Evolutionary conservation across 2,329 filamentous ascomycete genomes (phyloP).

Genomic region (Cytospora piceae): DNA sequence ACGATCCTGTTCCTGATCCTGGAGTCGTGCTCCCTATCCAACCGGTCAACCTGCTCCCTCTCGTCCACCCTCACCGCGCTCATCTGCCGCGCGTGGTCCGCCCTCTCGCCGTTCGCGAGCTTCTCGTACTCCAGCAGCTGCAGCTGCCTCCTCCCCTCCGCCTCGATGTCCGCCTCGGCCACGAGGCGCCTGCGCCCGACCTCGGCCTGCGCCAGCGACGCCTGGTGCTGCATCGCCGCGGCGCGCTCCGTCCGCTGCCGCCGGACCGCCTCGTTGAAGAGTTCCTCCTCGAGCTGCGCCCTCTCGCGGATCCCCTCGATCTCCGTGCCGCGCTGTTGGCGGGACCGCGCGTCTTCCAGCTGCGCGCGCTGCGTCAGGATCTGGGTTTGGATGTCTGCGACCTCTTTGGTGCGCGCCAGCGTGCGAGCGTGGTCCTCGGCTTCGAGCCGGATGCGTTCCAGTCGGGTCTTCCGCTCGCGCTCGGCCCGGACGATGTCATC

Average conservation of each 20-base stretch:
- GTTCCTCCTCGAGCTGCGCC: constrained; percentile 51
- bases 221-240: constrained; percentile 50
- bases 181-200: constrained; percentile 49
- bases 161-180: constrained; percentile 51
- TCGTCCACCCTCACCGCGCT: constrained; percentile 54
- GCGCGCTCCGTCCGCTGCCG: constrained; percentile 43
- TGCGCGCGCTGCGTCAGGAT: constrained; percentile 54
- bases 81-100: constrained; percentile 54
- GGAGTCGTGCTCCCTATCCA: constrained; percentile 52
- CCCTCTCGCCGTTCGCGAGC: constrained; percentile 48
- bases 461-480: constrained; percentile 50
- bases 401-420: constrained; percentile 54
- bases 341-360: constrained; percentile 55
- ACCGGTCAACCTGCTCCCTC: constrained; percentile 53
- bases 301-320: constrained; percentile 48
- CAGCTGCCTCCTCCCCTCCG: constrained; percentile 49
- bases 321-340: constrained; percentile 51
- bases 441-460: constrained; percentile 50
- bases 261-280: constrained; percentile 43
- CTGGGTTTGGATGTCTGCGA: constrained; percentile 55
- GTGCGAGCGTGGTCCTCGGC: constrained; percentile 53
- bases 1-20: constrained; percentile 50
- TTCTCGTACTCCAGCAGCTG: constrained; percentile 55
- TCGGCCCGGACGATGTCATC: constrained; percentile 54
- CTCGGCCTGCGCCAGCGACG: constrained; percentile 50